A percentile compares a stretch with the other conserved stretches of the same genome.
These are phyloP conservation scores for Cercophora newfieldiana DNA, from an alignment of 495 filamentous ascomycete species.

Conservation along the genomic window DNA sequence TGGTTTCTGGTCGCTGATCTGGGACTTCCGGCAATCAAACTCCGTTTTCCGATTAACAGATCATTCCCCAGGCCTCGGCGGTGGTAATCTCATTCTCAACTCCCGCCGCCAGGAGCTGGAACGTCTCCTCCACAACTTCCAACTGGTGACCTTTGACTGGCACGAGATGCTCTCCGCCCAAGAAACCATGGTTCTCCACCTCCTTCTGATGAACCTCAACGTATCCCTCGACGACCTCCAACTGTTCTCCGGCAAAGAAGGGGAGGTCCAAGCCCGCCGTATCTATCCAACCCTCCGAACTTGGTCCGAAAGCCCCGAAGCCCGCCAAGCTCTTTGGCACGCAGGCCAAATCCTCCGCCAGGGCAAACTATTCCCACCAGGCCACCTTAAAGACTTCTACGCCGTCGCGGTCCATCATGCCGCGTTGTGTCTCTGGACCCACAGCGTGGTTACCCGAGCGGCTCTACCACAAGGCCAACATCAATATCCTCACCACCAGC, in stretches of 20 bases:
- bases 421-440: constrained; percentile 61
- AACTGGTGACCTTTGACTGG: constrained; percentile 29
- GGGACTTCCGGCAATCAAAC: constrained; percentile 59
- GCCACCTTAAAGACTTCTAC: constrained; percentile 56
- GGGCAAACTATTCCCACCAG: constrained; percentile 48
- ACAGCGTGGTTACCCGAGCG: constrained; percentile 49
- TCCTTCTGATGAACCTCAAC: constrained; percentile 60
- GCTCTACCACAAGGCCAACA: constrained; percentile 11
- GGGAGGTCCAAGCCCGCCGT: constrained; percentile 58
- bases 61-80: not conserved
- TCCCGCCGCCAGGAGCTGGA: constrained; percentile 55
- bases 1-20: constrained; percentile 58
- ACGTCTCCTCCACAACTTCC: constrained; percentile 33
- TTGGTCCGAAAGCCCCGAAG: constrained; percentile 54
- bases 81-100: constrained; percentile 41
- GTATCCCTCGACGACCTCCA: constrained; percentile 65
- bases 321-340: constrained; percentile 60
- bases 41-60: constrained; percentile 39
- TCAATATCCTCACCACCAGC: not conserved
- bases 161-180: constrained; percentile 35
- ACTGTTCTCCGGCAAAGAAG: constrained; percentile 63
- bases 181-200: constrained; percentile 52
- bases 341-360: constrained; percentile 61
- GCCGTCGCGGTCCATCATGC: constrained; percentile 63
- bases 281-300: constrained; percentile 53